Conservation (phyloP, 116 monocot species). For the Dioscorea cayenensis region DNA sequence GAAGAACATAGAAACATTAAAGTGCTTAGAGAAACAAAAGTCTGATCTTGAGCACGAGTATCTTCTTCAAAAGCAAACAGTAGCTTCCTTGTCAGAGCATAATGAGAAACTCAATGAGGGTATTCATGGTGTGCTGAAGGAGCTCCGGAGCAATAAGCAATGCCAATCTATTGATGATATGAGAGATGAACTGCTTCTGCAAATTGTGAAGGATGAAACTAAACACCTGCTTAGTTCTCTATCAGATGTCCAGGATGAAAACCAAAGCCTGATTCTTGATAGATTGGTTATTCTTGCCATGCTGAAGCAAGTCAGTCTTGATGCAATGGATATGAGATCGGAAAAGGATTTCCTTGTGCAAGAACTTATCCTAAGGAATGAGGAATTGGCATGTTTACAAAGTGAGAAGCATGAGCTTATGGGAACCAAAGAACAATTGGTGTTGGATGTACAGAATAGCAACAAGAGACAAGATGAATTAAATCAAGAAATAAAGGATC, state of each 20-base stretch:
- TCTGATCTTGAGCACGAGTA: conserved; percentile 35
- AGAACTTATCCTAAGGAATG: conserved; percentile 21
- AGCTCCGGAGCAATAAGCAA: conserved; percentile 20
- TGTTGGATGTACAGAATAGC: conserved; percentile 19
- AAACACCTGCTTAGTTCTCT: conserved; percentile 25
- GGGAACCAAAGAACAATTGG: conserved; percentile 31
- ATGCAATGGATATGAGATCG: conserved; percentile 28
- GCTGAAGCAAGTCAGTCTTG: conserved; percentile 39
- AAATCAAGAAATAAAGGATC: conserved; percentile 32
- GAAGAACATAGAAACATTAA: conserved; percentile 24
- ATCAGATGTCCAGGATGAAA: conserved; percentile 34
- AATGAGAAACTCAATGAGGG: conserved; percentile 41
- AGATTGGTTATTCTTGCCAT: conserved; percentile 40
- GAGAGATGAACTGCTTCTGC: conserved; percentile 28
- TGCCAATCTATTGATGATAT: conserved; percentile 6
- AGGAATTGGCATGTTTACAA: conserved; percentile 36
- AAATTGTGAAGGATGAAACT: conserved; percentile 31
- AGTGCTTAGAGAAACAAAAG: conserved; percentile 22
- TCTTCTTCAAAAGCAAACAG: conserved; percentile 21
- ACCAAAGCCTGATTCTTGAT: conserved; percentile 35
- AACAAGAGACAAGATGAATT: conserved; percentile 26
- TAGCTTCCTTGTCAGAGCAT: conserved; percentile 21
- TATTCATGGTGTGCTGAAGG: conserved; percentile 23
- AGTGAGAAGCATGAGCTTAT: conserved; percentile 24
- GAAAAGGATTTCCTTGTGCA: conserved; percentile 39